Base-by-base conservation (phyloP, 768 basidiomycete genomes). In the Tylopilus vinaceipallidus region DNA sequence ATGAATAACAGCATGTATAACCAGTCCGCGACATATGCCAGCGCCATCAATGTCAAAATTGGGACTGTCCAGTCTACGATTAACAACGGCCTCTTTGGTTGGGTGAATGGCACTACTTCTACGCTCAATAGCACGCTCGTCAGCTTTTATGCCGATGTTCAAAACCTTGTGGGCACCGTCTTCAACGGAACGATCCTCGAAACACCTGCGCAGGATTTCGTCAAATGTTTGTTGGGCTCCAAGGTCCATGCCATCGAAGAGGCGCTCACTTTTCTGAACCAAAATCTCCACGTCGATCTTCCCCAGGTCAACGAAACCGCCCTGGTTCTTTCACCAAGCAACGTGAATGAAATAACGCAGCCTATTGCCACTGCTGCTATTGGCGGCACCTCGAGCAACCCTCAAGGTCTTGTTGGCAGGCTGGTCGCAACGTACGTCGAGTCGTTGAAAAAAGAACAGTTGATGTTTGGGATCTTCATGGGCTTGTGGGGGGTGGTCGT, bases 91-190 rank as follows among this genome's bases (percentile, higher is more conserved):
- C 70, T 98, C 39, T 95, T 98, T 54, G 93, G 94, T 10, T 98
- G 95, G 95, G 86, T 98, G 42, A 93, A 98, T 59, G 79, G 75
- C 16, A 95, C 95, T 8, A 95, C 93, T 1, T 83, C 82, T 4
- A 83, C 86, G 6, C 78, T 99, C 45, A 99, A 99, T 67, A 72
- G 75, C 58, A 97, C 95, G 3, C 73, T 99, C 60, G 86, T 81
- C 64, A 76, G 75, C 39, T 95, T 99, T 68, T 98, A 98, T 71
- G 74, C 74, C 48, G 93, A 92, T 42, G 71, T 99, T 27, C 89
- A 95, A 68, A 74, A 78, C 37, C 76, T 81, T 6, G 91, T 98
- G n/a, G 71, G 75, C 47, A 75, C 76, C 1, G 79, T 93, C 9
- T 95, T 98, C 67, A 86, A 89, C 40, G 83, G 83, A 8, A 95